Base-by-base conservation (phyloP, 768 basidiomycete species). In the Paxillus rubicundulus region DNA sequence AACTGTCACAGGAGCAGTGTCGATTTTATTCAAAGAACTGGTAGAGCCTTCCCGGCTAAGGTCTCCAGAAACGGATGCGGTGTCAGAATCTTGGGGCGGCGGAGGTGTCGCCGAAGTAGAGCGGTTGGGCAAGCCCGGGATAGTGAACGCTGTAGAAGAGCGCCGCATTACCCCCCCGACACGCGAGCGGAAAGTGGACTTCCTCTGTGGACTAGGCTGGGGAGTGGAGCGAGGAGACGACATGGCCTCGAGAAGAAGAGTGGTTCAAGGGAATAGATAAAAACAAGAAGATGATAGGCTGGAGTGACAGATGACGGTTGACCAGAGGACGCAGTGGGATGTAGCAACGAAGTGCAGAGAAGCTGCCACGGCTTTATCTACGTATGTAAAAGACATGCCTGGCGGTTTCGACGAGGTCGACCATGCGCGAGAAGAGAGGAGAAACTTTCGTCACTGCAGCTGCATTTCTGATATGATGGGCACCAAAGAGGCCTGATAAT, bases 161-260 rank as follows among this genome's bases (percentile, higher is more conserved):
- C 85, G 82, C 8, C 84, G 78, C 64, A 86, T 74, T 47, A 73
- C 79, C 44, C 74, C 77, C 45, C 81, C 81, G 72, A 87, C 78
- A 45, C 86, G 83, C 37, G 74, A 69, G 68, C 86, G 84, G 62
- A 79, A 74, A 41, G 78, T 73, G 2, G 58, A 59, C 50, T 69
- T 69, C 62, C 72, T 78, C 47, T 68, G 67, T 9, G 71, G 61
- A 57, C 61, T 62, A 38, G 65, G 24, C 47, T 65, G 67, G 7
- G 71, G 61, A 57, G 61, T 62, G 41, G 65, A 3, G 2, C 9
- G 61, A 18, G 65, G 64, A 45, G 63, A 46, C n/a, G 69, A 39
- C 54, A 69, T 67, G 24, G 44, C 56, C 18, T 69, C 61, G 54
- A 60, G 69, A 30, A 24, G 47, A 39, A 27, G 6, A 53, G 20